Base-by-base conservation (phyloP, 495 filamentous ascomycete genomes). In the Neurospora tetraspora region DNA sequence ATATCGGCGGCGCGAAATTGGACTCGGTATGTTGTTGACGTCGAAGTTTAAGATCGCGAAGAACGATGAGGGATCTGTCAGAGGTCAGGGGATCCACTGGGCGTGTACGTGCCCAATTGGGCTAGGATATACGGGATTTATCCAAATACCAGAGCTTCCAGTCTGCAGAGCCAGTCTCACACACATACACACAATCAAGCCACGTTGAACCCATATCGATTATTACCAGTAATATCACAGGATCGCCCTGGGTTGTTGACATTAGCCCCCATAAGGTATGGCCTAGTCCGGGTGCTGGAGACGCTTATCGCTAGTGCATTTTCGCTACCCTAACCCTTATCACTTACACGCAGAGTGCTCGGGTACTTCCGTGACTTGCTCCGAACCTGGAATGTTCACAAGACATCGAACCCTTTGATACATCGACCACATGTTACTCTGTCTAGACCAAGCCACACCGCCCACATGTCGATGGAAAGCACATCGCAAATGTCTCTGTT, bases 201-300 rank as follows among this genome's bases (percentile, higher is more conserved):
- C n/a, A n/a, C n/a, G n/a, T n/a, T n/a, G n/a, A n/a, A n/a, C n/a
- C n/a, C n/a, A n/a, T n/a, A n/a, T n/a, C n/a, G n/a, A n/a, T n/a
- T n/a, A n/a, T n/a, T n/a, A n/a, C n/a, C n/a, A n/a, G n/a, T n/a
- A n/a, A n/a, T n/a, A n/a, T n/a, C n/a, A n/a, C n/a, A n/a, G n/a
- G n/a, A 65, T 65, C 27, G 42, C 70, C 31, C 7, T 43, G 23
- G 4, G n/a, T 71, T 71, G 70, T 71, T 61, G 70, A 71, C 70
- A 68, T 71, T 11, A 23, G 8, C 23, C 70, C 70, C 12, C 38
- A 71, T 31, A 27, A n/a, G n/a, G n/a, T n/a, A n/a, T 59, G 39
- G 69, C 31, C 18, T 70, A 40, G 69, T 18, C 20, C n/a, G 12
- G 43, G 18, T 47, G 20, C 42, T 45, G 39, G 39, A 47, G n/a